Evolutionary conservation across 805 yeast species (phyloP).

Genomic region (Metschnikowia noctiluminum): DNA sequence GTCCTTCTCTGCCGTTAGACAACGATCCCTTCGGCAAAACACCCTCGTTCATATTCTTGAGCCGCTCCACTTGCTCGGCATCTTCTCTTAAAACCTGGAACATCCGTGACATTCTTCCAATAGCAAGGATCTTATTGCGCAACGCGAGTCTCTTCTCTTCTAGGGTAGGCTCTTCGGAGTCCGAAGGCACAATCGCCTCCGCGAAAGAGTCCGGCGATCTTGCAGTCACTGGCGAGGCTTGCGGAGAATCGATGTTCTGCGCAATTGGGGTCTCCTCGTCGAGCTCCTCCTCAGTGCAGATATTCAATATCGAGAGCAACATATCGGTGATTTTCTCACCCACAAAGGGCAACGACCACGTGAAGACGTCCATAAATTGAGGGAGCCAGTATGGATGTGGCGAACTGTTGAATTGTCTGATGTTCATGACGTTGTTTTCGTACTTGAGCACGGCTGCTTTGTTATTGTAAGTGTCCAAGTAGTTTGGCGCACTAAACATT

Average conservation of each 20-base stretch:
- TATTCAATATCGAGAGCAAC: slow-evolving; percentile 82
- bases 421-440: slow-evolving; percentile 89
- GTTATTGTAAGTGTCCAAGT: slow-evolving; percentile 86
- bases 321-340: slow-evolving; percentile 95
- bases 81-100: slow-evolving; percentile 85
- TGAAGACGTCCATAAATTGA: slow-evolving; percentile 93
- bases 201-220: slow-evolving; percentile 7
- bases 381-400: slow-evolving; percentile 98
- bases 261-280: slow-evolving; percentile 66
- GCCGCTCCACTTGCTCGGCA: slow-evolving; percentile 76
- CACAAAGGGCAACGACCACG: slow-evolving; percentile 96
- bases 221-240: slow-evolving; percentile 23
- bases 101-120: slow-evolving; percentile 94
- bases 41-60: slow-evolving; percentile 73
- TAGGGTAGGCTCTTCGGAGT: slow-evolving; percentile 20
- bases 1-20: slow-evolving; percentile 77
- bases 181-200: slow-evolving; percentile 2
- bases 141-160: slow-evolving; percentile 49
- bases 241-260: slow-evolving; percentile 17
- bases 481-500: slow-evolving; percentile 93
- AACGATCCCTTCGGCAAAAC: slow-evolving; percentile 81
- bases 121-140: slow-evolving; percentile 87
- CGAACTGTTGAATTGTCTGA: slow-evolving; percentile 85
- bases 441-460: slow-evolving; percentile 94
- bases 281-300: slow-evolving; percentile 93